Evolutionary conservation across 2,329 filamentous ascomycete genomes (phyloP), one percentile per base, ranked within the genome.

Genomic region (Cercospora citrullina): DNA sequence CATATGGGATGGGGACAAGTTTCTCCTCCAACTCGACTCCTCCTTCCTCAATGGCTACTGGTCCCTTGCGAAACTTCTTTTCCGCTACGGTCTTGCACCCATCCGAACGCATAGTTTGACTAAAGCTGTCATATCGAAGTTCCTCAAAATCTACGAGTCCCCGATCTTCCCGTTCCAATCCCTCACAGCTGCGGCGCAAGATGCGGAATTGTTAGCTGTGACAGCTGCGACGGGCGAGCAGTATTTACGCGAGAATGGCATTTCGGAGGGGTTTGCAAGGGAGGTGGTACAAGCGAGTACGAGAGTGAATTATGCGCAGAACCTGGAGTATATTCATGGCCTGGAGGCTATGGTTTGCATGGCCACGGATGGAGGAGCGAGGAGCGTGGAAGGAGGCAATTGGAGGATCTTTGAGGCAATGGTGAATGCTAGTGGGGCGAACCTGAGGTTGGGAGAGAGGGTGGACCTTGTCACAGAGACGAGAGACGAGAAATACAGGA

Each of bases 331-430:
- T 39, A 95, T 98, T 59, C 94, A 98, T 75, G 95, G 93, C 0
- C 81, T 99, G 1, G 93, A 96, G 75, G 89, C 94, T 1, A 93
- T 97, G 90, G 91, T 96, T 2, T 94, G 93, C 53, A 92, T 98
- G 88, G 91, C 94, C 2, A 91, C 93, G 0, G 90, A 94, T 63
- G 93, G 93, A 6, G 53, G 53, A 9, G 92, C 94, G 0, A 87
- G 93, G 77, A 84, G 90, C 18, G 86, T 98, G 1, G 80, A 87
- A 14, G 93, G 93, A 6, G 95, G 95, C 1, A 99, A 98, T 79
- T 98, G 94, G 93, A 89, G 88, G 74, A 97, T 99, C 64, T 99
- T 99, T 76, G 86, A 90, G n/a, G 82, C 85, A 55, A 96, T 97
- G 91, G 82, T 94, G 1, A 83, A 86, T 42, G 81, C 83, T 0